Conservation (phyloP, 345 rosid species). For the Odontarrhena argentea region DNA sequence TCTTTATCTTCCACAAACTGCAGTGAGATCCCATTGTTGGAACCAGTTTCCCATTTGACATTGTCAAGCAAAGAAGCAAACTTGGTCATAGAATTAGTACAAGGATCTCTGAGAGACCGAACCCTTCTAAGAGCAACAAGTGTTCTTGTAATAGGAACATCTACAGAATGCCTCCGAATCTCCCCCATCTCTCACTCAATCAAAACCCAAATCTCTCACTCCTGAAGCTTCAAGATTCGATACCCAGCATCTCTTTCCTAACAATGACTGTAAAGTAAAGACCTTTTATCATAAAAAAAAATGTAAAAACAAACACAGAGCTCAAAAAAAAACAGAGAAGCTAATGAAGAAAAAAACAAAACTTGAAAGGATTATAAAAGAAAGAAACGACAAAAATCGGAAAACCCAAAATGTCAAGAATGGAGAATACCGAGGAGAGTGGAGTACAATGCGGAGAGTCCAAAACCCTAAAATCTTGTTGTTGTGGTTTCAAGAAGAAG, state of each 20-base stretch:
- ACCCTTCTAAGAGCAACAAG: conserved; percentile 92
- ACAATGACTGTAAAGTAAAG: conserved; percentile 3
- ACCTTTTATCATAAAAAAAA: conserved; percentile 1
- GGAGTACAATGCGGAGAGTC: conserved; percentile 57
- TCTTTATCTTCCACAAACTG: conserved; percentile 47
- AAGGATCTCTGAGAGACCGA: conserved; percentile 90
- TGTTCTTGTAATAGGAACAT: conserved; percentile 84
- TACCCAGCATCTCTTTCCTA: conserved; percentile 2
- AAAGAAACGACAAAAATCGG: conserved; percentile 52
- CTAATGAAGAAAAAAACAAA: conserved; percentile 7
- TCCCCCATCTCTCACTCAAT: conserved; percentile 48
- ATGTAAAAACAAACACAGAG: conserved; percentile 32
- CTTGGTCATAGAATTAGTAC: conserved; percentile 92
- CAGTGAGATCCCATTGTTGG: conserved; percentile 69
- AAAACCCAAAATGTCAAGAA: conserved; percentile 51
- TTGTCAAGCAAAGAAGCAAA: conserved; percentile 78
- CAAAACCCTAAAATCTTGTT: conserved; percentile 40
- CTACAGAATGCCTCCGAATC: conserved; percentile 84
- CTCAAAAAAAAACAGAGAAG: conserved; percentile 39
- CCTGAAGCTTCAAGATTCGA: conserved; percentile 23
- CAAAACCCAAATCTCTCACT: neutral
- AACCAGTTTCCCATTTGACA: conserved; percentile 85
- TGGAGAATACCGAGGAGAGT: conserved; percentile 41
- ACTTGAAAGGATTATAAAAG: conserved; percentile 33
- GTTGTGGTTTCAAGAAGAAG: conserved; percentile 4